These are phyloP conservation scores for Cercophora sp. DNA, from an alignment of 495 filamentous ascomycete species.

Conservation along the genomic window DNA sequence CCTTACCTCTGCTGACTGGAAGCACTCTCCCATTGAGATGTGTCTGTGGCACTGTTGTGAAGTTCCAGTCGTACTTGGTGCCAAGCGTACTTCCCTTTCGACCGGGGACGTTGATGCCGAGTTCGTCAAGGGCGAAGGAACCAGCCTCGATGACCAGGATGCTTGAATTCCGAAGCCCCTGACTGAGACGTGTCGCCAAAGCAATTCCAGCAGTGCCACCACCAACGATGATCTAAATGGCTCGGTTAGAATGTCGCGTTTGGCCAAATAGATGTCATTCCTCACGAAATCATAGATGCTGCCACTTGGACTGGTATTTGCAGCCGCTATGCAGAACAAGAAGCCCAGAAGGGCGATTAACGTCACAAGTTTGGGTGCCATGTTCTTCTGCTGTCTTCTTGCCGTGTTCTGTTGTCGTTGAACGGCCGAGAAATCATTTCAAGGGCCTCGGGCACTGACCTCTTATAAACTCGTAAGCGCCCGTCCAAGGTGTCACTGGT, in stretches of 20 bases:
- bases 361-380: no score
- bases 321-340: no score
- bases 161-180: slow-evolving; percentile 43
- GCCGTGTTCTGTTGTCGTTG: no score
- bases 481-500: no score
- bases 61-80: slow-evolving; percentile 52
- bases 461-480: no score
- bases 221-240: slow-evolving; percentile 55
- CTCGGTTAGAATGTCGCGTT: neutral
- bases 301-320: no score
- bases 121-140: slow-evolving; percentile 37
- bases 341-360: no score
- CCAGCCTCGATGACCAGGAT: slow-evolving; percentile 58
- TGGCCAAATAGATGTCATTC: no score
- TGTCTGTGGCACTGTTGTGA: slow-evolving; percentile 43
- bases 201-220: slow-evolving; percentile 58
- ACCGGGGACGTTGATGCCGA: slow-evolving; percentile 41
- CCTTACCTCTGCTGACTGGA: slow-evolving; percentile 42
- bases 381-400: no score
- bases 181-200: slow-evolving; percentile 55
- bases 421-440: no score
- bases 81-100: slow-evolving; percentile 39
- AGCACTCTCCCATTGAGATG: slow-evolving; percentile 30
- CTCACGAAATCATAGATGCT: no score
- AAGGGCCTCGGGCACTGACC: no score